Evolutionary conservation across 2,329 filamentous ascomycete genomes (phyloP).

Genomic region (Rosellinia necatrix): DNA sequence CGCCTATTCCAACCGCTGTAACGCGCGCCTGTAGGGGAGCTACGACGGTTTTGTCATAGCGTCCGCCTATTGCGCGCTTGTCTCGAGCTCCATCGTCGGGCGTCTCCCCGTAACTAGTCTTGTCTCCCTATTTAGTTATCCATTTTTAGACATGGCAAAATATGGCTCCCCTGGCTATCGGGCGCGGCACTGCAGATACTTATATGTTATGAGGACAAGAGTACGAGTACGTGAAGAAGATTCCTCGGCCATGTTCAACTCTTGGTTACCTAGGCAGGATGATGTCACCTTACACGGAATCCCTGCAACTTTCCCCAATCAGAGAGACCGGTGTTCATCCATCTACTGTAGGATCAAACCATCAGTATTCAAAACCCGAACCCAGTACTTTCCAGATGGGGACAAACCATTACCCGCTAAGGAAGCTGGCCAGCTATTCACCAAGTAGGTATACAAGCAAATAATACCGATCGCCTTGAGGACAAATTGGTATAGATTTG

Average conservation of each 20-base stretch:
- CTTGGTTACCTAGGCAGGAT: not conserved
- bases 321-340: no score
- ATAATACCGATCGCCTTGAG: no score
- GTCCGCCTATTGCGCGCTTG: constrained; percentile 12
- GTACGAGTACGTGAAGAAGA: not conserved
- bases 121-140: not conserved
- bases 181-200: not conserved
- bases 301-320: constrained; percentile 7
- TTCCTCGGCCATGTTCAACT: not conserved
- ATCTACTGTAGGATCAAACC: no score
- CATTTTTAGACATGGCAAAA: not conserved
- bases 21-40: constrained; percentile 14
- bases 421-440: no score
- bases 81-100: constrained; percentile 8
- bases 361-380: no score
- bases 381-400: no score
- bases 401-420: no score
- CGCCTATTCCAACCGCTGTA: constrained; percentile 11
- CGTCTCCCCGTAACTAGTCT: constrained; percentile 7
- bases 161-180: no score
- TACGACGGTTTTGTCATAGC: constrained; percentile 18
- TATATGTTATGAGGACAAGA: not conserved
- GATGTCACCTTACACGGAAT: constrained; percentile 13
- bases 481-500: no score
- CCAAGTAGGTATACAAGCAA: no score